Evolutionary conservation across 306 rosid genomes (phyloP).

Genomic region (Gillenia trifoliata): DNA sequence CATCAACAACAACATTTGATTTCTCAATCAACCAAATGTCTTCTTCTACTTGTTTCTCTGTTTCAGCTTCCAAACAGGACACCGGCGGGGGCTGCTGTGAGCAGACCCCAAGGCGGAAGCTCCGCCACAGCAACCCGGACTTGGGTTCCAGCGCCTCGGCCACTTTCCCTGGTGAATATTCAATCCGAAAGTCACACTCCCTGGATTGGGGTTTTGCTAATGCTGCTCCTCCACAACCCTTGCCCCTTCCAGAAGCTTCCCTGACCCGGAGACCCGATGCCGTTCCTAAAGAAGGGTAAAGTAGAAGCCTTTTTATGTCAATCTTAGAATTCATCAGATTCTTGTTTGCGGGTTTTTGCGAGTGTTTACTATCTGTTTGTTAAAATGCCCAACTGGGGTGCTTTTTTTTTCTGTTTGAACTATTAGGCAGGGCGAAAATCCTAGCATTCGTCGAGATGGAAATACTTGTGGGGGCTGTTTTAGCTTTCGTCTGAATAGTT

Average conservation of each 20-base stretch:
- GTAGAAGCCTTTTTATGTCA: background rate
- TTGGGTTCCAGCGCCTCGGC: constrained; percentile 32
- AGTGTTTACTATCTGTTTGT: no score
- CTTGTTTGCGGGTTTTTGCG: no score
- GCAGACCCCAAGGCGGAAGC: constrained; percentile 34
- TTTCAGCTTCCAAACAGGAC: background rate
- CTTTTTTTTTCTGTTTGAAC: no score
- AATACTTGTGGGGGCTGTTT: no score
- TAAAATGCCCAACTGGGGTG: no score
- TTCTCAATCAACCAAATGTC: constrained; percentile 18
- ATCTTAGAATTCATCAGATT: background rate
- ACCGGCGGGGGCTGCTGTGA: background rate
- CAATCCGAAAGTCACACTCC: constrained; percentile 21
- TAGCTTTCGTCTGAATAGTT: no score
- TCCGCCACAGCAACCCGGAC: constrained; percentile 39
- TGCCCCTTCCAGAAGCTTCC: constrained; percentile 55
- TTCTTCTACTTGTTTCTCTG: constrained; percentile 7
- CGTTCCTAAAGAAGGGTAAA: background rate
- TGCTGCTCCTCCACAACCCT: constrained; percentile 36
- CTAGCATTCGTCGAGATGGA: no score
- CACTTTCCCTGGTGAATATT: constrained; percentile 36
- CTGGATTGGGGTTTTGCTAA: background rate
- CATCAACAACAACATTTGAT: background rate
- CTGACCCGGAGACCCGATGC: constrained; percentile 33
- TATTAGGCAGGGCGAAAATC: no score